Evolutionary conservation across 371 early-diverging fungal species (phyloP), one percentile per base, ranked within the genome.

Genomic region (Mortierella sp.): DNA sequence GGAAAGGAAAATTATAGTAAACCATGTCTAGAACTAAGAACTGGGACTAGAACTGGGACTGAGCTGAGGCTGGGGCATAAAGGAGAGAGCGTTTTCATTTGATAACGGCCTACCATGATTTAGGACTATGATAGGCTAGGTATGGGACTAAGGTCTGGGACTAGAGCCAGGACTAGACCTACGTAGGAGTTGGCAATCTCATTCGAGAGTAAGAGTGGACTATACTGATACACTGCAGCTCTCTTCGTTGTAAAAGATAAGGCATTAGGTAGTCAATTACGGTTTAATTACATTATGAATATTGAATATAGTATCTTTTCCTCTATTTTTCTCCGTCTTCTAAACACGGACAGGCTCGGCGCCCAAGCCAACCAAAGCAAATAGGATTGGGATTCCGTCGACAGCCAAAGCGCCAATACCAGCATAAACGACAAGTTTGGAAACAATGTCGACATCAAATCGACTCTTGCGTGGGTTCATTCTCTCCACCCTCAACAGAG

Each of bases 401-500:
- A 85, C 85, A 16, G 91, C 88, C 50, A 89, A 41, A n/a, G 87
- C 88, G 4, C 91, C 91, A 72, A 91, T 89, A 24, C 90, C 93
- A 40, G 90, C 89, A 83, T 93, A 93, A 15, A 93, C 92, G 58
- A 93, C 88, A 43, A 91, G 66, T 68, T 91, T 91, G 28, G 91
- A 88, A 16, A 90, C 90, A 85, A 90, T 91, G 67, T 92, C 91
- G 21, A 93, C 89, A 84, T 93, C 92, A 59, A 90, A 90, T 24
- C 90, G 84, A 65, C 73, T 81, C 70, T 81, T 81, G 50, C 69
- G 82, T 50, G 47, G 91, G 86, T 60, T 87, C 88, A 75, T 90
- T 84, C 76, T 76, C 55, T 88, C 89, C 0, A 87, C 70, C 11
- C 88, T 78, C 16, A 89, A 70, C 45, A 88, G 50, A 0, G 79